Base-by-base conservation (phyloP, 129 eudicot genomes). In the Tagetes erecta region DNA sequence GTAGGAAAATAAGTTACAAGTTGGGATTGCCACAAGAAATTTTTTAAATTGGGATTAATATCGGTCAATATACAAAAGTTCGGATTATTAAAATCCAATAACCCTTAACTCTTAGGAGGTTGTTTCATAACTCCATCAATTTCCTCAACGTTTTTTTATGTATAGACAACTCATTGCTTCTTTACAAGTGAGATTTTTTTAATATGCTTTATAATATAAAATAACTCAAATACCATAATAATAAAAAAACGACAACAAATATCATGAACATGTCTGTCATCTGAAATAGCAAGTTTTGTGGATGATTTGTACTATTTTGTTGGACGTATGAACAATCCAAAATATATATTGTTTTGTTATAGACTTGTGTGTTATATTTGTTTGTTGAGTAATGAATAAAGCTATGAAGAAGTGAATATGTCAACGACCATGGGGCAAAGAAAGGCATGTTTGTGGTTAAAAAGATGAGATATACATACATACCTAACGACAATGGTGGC, bases 341-440 rank as follows among this genome's bases (percentile, higher is more conserved):
- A 27, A 34, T 53, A 72, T 55, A 34, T 45, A 45, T 78, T 59
- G 76, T 78, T 78, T 58, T 49, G 70, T 49, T 49, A 78, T 49
- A 35, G 59, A 70, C 51, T 46, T 59, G 76, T 77, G 42, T 70
- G 31, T 49, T n/a, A 59, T 14, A 55, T 66, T n/a, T 55, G n/a
- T 64, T 75, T 33, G 64, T 76, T 56, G 27, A 20, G 27, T 20
- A 20, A 20, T 11, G 55, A 68, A 55, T 5, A 36, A 68, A 44
- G 75, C 57, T 35, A 36, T 44, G 8, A 14, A 70, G 52, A 78
- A 71, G 68, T 46, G 35, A 55, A 53, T 72, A 72, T 79, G 83
- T 72, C 83, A 79, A 79, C 83, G 83, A 79, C 45, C 78, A 46
- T 72, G 83, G 68, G 83, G 51, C 83, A 72, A 79, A 55, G 83